Conservation (phyloP, 1,139 yeast species). For the Wickerhamiella infanticola region DNA sequence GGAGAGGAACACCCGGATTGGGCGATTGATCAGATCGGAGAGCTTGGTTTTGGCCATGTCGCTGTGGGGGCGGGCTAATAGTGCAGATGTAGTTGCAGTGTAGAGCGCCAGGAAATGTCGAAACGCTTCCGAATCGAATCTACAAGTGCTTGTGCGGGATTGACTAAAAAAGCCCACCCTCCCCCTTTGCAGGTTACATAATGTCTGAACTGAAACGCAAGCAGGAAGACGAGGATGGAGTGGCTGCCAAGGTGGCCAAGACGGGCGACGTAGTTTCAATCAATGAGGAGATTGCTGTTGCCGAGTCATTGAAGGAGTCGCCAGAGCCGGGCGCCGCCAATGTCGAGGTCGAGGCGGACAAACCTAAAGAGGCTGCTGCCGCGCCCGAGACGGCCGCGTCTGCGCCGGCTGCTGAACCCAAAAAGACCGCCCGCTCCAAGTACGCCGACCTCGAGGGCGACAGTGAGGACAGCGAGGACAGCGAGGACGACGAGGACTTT, state of each 20-base stretch:
- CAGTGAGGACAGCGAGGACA: constrained; percentile 24
- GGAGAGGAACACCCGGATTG: constrained; percentile 54
- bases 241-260: not conserved
- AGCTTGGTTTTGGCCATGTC: constrained; percentile 24
- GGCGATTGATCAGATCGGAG: constrained; percentile 59
- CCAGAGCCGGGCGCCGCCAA: not conserved
- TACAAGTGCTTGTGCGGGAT: too few relatives aligned
- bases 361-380: constrained; percentile 8
- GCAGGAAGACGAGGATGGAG: not conserved
- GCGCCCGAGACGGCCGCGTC: constrained; percentile 1
- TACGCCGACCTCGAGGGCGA: constrained; percentile 23
- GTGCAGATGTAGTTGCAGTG: too few relatives aligned
- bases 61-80: too few relatives aligned
- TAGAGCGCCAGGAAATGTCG: too few relatives aligned
- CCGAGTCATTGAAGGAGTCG: constrained; percentile 2
- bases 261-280: not conserved
- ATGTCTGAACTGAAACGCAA: not conserved
- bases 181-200: not conserved
- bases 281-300: not conserved
- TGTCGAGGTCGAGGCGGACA: constrained; percentile 8
- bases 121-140: too few relatives aligned
- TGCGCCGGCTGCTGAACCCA: not conserved
- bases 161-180: too few relatives aligned
- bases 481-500: constrained; percentile 16
- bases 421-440: constrained; percentile 12